These are phyloP conservation scores for Phylloporus sp. DNA, from an alignment of 768 basidiomycete species.

Conservation along the genomic window DNA sequence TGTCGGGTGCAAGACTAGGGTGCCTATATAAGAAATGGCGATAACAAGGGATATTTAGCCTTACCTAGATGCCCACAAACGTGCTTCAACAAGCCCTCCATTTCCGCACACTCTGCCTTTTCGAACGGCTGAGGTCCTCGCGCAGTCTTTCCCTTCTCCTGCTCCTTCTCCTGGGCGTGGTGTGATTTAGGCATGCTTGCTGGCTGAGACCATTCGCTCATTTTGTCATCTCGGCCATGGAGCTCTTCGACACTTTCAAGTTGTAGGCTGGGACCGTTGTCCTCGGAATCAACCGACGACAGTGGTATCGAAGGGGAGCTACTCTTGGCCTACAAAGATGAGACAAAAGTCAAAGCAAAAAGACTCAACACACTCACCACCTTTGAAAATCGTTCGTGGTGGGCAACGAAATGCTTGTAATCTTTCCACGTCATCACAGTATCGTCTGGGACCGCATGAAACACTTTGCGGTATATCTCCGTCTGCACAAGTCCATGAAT, in stretches of 20 bases:
- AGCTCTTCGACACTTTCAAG: conserved; percentile 18
- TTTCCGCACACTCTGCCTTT: conserved; percentile 80
- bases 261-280: conserved; percentile 13
- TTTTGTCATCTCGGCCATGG: conserved; percentile 15
- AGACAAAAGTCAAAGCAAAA: neutral
- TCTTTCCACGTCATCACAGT: conserved; percentile 93
- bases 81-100: conserved; percentile 78
- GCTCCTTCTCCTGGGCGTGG: conserved; percentile 37
- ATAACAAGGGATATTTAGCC: conserved; percentile 13
- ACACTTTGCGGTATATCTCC: conserved; percentile 92
- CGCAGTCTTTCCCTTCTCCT: conserved; percentile 34
- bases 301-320: conserved; percentile 40
- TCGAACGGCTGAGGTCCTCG: conserved; percentile 70
- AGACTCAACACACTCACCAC: conserved; percentile 41
- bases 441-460: conserved; percentile 92
- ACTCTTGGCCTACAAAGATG: conserved; percentile 40
- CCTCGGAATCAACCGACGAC: conserved; percentile 54
- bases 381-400: conserved; percentile 73
- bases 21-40: neutral
- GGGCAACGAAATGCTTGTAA: conserved; percentile 78
- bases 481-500: conserved; percentile 51
- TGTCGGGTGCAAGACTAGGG: conserved; percentile 75
- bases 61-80: conserved; percentile 84
- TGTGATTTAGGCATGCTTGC: conserved; percentile 17
- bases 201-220: conserved; percentile 17